Conservation (phyloP, 1,139 yeast genomes). For the Yamadazyma triangularis region DNA sequence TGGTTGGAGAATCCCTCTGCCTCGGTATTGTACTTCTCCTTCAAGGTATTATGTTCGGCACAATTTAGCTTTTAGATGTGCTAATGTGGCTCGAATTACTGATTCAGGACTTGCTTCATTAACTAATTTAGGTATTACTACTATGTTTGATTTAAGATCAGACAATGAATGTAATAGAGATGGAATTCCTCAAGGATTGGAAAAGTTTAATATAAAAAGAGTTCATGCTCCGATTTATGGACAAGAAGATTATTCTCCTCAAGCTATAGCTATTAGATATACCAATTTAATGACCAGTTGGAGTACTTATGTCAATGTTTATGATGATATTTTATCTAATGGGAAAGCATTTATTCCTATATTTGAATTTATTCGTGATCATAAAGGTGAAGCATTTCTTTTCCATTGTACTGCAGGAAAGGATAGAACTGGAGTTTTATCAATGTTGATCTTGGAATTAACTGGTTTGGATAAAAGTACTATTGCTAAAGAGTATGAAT, state of each 20-base stretch:
- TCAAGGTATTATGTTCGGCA: conserved; percentile 45
- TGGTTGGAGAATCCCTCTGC: conserved; percentile 53
- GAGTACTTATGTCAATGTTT: conserved; percentile 61
- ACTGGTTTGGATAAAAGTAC: conserved; percentile 63
- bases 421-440: conserved; percentile 76
- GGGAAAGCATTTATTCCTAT: conserved; percentile 49
- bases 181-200: conserved; percentile 38
- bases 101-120: conserved; percentile 39
- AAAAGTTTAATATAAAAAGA: conserved; percentile 44
- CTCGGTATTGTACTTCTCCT: conserved; percentile 18
- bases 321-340: conserved; percentile 50
- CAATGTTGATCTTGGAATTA: conserved; percentile 61
- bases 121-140: conserved; percentile 43
- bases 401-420: conserved; percentile 87
- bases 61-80: conserved; percentile 58
- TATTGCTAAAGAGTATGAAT: conserved; percentile 68
- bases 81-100: conserved; percentile 52
- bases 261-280: conserved; percentile 56
- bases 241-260: conserved; percentile 59
- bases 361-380: conserved; percentile 52
- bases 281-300: conserved; percentile 55
- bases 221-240: conserved; percentile 59
- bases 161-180: conserved; percentile 51
- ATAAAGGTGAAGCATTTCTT: conserved; percentile 38
- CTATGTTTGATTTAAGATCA: conserved; percentile 69